phyloP scores from a whole-genome alignment of 208 protist genomes.

The Trypanosoma vivax region DNA sequence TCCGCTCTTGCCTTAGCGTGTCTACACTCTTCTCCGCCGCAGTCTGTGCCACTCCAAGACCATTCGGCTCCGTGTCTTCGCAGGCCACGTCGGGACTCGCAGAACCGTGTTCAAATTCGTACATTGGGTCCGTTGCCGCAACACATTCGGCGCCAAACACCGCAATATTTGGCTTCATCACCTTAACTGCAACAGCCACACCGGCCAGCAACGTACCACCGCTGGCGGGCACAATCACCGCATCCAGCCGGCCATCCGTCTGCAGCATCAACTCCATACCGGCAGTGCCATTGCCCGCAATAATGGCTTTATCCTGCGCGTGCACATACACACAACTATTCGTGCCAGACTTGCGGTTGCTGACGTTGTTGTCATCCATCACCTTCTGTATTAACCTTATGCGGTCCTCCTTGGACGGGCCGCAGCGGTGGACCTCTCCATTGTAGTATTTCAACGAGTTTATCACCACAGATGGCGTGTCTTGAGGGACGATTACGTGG shows the following conservation, averaged over 20 bases:
- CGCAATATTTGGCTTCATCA: constrained; percentile 80
- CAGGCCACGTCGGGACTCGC: not conserved
- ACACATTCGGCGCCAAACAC: constrained; percentile 84
- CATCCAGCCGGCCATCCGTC: constrained; percentile 71
- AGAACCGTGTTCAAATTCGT: constrained; percentile 5
- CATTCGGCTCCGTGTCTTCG: too few species aligned
- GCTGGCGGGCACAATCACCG: constrained; percentile 82
- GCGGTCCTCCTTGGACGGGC: constrained; percentile 44
- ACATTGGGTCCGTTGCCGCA: not conserved
- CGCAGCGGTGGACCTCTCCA: constrained; percentile 37
- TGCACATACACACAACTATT: constrained; percentile 73
- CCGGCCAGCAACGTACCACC: constrained; percentile 86
- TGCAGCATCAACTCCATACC: constrained; percentile 87
- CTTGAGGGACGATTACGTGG: constrained; percentile 84
- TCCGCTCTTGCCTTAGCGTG: not conserved
- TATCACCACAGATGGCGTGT: constrained; percentile 71
- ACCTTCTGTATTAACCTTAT: constrained; percentile 27
- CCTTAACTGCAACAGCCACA: constrained; percentile 82
- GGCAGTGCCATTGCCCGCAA: constrained; percentile 86
- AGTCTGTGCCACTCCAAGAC: not conserved
- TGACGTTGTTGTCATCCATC: constrained; percentile 34
- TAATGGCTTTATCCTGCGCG: constrained; percentile 85
- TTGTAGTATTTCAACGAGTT: constrained; percentile 54
- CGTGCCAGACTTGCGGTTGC: constrained; percentile 34
- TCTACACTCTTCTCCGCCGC: not conserved